phyloP scores from a whole-genome alignment of 2,329 filamentous ascomycete genomes.

The Parafenestella ontariensis region DNA sequence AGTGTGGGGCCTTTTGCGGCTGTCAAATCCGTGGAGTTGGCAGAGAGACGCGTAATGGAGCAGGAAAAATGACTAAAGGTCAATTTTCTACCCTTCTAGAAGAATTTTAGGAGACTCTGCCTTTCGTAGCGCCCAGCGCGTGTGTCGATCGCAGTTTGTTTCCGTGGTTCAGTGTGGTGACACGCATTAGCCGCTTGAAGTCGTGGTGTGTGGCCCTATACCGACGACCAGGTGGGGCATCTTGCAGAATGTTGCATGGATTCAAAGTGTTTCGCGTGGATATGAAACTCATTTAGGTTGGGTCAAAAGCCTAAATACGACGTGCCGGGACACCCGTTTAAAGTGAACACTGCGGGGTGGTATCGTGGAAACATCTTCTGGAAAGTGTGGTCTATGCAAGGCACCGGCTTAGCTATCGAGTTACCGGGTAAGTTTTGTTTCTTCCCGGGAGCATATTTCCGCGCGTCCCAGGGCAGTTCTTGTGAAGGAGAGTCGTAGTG shows the following conservation, averaged over 20 bases:
- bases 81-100: not conserved
- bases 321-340: not conserved
- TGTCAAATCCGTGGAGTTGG: not conserved
- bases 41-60: not conserved
- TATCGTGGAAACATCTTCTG: not conserved
- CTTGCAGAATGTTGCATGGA: slow-evolving; percentile 2
- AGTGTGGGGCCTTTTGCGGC: slow-evolving; percentile 15
- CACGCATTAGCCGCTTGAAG: not conserved
- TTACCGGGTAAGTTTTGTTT: slow-evolving; percentile 7
- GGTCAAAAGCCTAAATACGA: slow-evolving; percentile 22
- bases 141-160: not conserved
- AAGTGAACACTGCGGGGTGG: slow-evolving; percentile 8
- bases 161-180: not conserved
- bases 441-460: not conserved
- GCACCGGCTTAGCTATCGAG: slow-evolving; percentile 4
- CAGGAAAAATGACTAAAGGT: not conserved
- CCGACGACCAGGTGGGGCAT: slow-evolving; percentile 25
- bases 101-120: not conserved
- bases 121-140: not conserved
- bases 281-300: slow-evolving; percentile 17
- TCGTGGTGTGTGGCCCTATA: not conserved
- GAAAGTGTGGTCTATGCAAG: slow-evolving; percentile 4
- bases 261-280: slow-evolving; percentile 4
- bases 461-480: not conserved
- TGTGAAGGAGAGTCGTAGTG: not conserved